Evolutionary conservation across 345 rosid genomes (phyloP), one percentile per base, ranked within the genome.

Genomic region (Boechera divaricarpa): DNA sequence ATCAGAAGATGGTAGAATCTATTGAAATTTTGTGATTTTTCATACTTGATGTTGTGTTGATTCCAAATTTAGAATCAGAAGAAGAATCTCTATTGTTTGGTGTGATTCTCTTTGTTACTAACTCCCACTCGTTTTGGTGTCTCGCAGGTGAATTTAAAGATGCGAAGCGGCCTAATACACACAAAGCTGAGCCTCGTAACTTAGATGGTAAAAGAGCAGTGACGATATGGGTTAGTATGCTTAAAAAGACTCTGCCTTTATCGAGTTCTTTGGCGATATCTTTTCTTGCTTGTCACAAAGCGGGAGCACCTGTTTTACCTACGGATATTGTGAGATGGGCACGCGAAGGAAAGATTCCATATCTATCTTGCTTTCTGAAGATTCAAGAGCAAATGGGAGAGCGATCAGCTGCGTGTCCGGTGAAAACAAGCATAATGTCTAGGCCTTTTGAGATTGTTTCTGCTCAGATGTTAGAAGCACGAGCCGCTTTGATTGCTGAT

Each of bases 251-350:
- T 61, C 64, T 89, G 61, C 90, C 93, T 5, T 74, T 86, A 36
- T 77, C 87, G 41, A 77, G 48, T 76, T 82, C 94, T 60, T 59
- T 93, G 2, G 98, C 90, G n/a, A 78, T 91, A 77, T 90, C 86
- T 35, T 88, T 86, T 79, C 80, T 91, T 58, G 92, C 89, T 67
- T 89, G 97, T 67, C 91, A 87, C 83, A 55, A 84, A 76, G 89
- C 85, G 11, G 82, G 94, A 80, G 89, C 86, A 77, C 76, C 92
- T 3, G 47, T 91, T 75, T 77, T 90, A 38, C 90, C 97, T 7
- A 83, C 96, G 0, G 94, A 91, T 45, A 66, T 91, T 10, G 73
- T 85, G 47, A 84, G 83, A 78, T 89, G 95, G 95, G 86, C 93
- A 1, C 15, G 80, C 36, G 86, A 85, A 83, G 98, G 92, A 74